A percentile compares a stretch with the other conserved stretches of the same genome.
phyloP scores from a whole-genome alignment of 768 basidiomycete genomes.

The Mrakia blollopis region DNA sequence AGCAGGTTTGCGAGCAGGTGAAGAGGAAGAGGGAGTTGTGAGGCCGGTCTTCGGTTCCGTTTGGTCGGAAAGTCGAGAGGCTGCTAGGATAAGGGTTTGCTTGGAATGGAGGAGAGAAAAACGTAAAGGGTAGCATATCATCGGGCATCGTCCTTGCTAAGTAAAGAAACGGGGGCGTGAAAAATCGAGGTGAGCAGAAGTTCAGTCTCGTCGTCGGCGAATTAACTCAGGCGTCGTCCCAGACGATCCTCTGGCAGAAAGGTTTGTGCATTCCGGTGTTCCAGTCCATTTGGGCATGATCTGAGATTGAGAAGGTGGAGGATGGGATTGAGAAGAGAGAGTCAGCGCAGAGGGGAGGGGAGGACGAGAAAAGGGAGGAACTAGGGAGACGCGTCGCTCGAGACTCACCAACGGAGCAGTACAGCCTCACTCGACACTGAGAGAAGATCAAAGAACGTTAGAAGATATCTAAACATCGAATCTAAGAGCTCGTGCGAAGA shows the following conservation, averaged over 20 bases:
- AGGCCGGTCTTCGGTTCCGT: no score
- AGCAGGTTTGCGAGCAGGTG: no score
- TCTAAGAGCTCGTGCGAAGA: background rate
- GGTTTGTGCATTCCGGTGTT: background rate
- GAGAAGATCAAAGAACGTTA: background rate
- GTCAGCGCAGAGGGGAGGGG: background rate
- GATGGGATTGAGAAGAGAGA: background rate
- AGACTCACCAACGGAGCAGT: background rate
- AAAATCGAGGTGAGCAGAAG: no score
- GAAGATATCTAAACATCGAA: background rate
- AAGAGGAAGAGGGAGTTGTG: no score
- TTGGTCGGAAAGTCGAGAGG: no score
- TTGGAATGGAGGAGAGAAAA: no score
- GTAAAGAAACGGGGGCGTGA: no score
- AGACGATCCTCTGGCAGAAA: constrained; percentile 1
- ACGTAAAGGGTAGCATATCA: no score
- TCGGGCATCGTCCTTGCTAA: no score
- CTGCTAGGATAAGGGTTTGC: no score
- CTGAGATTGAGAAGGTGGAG: background rate
- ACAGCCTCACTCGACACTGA: background rate
- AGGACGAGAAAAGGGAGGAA: background rate
- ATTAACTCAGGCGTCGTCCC: background rate
- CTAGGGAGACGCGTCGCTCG: background rate
- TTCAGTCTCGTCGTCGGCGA: no score
- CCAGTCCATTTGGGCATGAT: background rate